Evolutionary conservation across 257 asterid species (phyloP).

Genomic region (Echium plantagineum): DNA sequence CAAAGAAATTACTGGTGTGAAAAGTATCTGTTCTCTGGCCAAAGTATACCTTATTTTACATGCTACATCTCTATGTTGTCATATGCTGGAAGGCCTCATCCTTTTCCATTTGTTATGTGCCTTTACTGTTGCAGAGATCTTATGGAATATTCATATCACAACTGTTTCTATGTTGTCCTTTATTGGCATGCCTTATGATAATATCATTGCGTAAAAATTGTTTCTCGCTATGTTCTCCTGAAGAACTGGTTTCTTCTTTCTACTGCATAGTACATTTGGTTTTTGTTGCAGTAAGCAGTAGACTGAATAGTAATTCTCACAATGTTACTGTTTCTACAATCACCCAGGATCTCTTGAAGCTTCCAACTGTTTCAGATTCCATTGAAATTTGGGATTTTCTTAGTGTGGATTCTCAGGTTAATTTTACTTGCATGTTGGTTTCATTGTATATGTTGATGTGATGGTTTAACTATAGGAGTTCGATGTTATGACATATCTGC

Average conservation of each 20-base stretch:
- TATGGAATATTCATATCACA: no score
- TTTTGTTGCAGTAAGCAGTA: not conserved
- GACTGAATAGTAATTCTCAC: no score
- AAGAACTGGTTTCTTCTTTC: not conserved
- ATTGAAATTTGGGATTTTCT: constrained; percentile 99
- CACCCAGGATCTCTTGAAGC: constrained; percentile 75
- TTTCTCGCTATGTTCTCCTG: not conserved
- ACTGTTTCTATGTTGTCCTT: no score
- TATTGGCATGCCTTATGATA: no score
- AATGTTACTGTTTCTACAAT: constrained; percentile 12
- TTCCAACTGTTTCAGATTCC: constrained; percentile 74
- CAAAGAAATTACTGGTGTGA: no score
- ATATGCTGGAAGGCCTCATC: not conserved
- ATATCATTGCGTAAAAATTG: no score
- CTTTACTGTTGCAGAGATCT: no score
- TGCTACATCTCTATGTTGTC: not conserved
- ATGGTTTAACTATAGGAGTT: constrained; percentile 13
- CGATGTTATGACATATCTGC: constrained; percentile 10
- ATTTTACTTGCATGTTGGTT: constrained; percentile 13
- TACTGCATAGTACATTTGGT: not conserved
- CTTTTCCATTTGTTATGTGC: not conserved
- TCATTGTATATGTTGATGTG: constrained; percentile 6
- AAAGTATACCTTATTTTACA: no score
- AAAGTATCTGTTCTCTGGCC: no score
- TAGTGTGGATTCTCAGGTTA: constrained; percentile 96